phyloP scores from a whole-genome alignment of 495 filamentous ascomycete species.

The Parachaetomium inaequale region DNA sequence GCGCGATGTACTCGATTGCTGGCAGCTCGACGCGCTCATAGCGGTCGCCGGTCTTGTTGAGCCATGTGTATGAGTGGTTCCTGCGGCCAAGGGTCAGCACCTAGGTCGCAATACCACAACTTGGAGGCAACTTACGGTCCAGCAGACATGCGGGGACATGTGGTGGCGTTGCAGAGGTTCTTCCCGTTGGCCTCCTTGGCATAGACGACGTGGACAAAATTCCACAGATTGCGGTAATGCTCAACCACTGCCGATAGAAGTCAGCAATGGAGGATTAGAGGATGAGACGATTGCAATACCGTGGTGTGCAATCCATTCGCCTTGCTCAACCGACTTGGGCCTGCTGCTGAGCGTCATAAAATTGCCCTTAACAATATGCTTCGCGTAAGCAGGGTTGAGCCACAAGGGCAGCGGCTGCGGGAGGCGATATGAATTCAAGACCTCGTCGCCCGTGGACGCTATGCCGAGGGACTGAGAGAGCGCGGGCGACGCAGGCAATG shows the following conservation, averaged over 20 bases:
- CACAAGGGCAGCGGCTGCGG: constrained; percentile 41
- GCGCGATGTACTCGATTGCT: constrained; percentile 80
- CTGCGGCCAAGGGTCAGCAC: constrained; percentile 41
- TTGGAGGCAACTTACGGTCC: constrained; percentile 61
- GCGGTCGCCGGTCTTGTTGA: constrained; percentile 49
- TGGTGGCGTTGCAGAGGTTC: constrained; percentile 74
- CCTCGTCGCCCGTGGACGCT: constrained; percentile 41
- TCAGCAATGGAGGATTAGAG: not conserved
- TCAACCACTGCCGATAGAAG: constrained; percentile 63
- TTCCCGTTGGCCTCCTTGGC: constrained; percentile 67
- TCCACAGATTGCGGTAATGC: constrained; percentile 80
- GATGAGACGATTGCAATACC: constrained; percentile 48
- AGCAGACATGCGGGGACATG: constrained; percentile 88
- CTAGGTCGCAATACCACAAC: not conserved
- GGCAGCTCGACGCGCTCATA: constrained; percentile 65
- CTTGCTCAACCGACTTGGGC: constrained; percentile 82
- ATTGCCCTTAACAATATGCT: constrained; percentile 89
- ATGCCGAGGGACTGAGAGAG: constrained; percentile 34
- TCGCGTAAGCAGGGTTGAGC: constrained; percentile 67
- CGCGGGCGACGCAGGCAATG: constrained; percentile 47
- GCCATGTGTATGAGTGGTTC: constrained; percentile 87
- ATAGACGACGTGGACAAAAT: constrained; percentile 77
- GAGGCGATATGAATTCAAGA: constrained; percentile 48
- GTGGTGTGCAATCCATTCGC: constrained; percentile 94
- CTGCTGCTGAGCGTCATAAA: constrained; percentile 91